Conservation (phyloP, 23 red algal species). For the Gracilaria caudata region DNA sequence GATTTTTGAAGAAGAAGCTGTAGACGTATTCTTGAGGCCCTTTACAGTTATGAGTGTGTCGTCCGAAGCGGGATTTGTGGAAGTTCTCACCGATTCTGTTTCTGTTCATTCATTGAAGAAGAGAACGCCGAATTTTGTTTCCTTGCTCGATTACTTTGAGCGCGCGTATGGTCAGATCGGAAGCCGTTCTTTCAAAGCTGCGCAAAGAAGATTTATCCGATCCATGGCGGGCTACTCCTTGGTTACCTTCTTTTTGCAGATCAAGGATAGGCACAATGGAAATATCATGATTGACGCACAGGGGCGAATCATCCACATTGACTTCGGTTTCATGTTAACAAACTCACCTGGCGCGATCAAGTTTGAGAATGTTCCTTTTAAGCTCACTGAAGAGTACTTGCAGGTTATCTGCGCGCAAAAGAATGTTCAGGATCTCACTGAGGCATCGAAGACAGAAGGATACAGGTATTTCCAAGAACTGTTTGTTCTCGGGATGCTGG, state of each 20-base stretch:
- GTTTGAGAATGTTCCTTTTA: slow-evolving; percentile 99
- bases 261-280: slow-evolving; percentile 99
- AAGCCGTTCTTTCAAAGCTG: slow-evolving; percentile 62
- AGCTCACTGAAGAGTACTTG: slow-evolving; percentile 92
- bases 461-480: slow-evolving; percentile 96
- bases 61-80: slow-evolving; percentile 92
- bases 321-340: slow-evolving; percentile 97
- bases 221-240: slow-evolving; percentile 97
- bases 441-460: slow-evolving; percentile 65
- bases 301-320: slow-evolving; percentile 95
- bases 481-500: slow-evolving; percentile 92
- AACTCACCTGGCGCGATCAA: slow-evolving; percentile 98
- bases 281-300: slow-evolving; percentile 96
- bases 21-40: slow-evolving; percentile 80
- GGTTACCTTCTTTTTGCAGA: slow-evolving; percentile 94
- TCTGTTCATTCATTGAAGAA: slow-evolving; percentile 97
- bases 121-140: slow-evolving; percentile 85
- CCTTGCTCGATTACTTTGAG: slow-evolving; percentile 92
- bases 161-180: slow-evolving; percentile 78
- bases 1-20: slow-evolving; percentile 84
- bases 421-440: slow-evolving; percentile 67
- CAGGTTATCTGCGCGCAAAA: slow-evolving; percentile 88
- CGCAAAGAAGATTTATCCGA: slow-evolving; percentile 85
- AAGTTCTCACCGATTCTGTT: slow-evolving; percentile 86
- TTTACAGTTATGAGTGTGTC: slow-evolving; percentile 92